Evolutionary conservation across 1,139 yeast species (phyloP).

Genomic region (Yamadazyma friedrichii): DNA sequence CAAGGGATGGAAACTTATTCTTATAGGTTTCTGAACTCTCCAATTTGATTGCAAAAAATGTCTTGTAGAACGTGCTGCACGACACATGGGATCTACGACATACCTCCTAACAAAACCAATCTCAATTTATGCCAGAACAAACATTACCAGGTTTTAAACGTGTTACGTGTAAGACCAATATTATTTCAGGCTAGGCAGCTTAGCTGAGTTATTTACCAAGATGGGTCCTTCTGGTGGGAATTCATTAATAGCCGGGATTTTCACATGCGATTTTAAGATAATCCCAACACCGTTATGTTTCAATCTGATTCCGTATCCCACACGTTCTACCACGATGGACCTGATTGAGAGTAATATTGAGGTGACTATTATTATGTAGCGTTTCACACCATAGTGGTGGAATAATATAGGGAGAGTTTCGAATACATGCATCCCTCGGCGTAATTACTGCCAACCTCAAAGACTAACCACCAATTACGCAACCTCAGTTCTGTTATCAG

Average conservation of each 20-base stretch:
- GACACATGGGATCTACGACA: too few relatives aligned
- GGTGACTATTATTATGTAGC: too few relatives aligned
- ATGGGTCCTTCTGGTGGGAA: neutral
- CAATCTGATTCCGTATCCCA: too few relatives aligned
- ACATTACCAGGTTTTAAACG: neutral
- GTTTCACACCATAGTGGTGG: too few relatives aligned
- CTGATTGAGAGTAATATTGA: too few relatives aligned
- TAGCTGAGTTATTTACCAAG: neutral
- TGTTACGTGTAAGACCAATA: neutral
- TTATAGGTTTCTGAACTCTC: neutral
- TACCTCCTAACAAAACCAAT: neutral
- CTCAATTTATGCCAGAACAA: neutral
- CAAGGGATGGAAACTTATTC: too few relatives aligned
- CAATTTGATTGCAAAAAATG: conserved; percentile 6
- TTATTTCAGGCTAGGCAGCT: neutral
- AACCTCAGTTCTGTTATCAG: too few relatives aligned
- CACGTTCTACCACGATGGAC: too few relatives aligned
- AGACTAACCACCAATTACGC: too few relatives aligned
- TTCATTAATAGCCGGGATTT: neutral
- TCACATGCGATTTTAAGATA: conserved; percentile 1
- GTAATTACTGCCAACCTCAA: too few relatives aligned
- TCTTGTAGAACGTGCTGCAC: neutral
- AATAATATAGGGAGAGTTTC: too few relatives aligned
- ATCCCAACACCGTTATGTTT: neutral
- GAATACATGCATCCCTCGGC: too few relatives aligned